Percentiles rank a stretch among this genome's conserved stretches.
Evolutionary conservation across 2,329 filamentous ascomycete genomes (phyloP).

Genomic region (Coniochaeta pulveracea): DNA sequence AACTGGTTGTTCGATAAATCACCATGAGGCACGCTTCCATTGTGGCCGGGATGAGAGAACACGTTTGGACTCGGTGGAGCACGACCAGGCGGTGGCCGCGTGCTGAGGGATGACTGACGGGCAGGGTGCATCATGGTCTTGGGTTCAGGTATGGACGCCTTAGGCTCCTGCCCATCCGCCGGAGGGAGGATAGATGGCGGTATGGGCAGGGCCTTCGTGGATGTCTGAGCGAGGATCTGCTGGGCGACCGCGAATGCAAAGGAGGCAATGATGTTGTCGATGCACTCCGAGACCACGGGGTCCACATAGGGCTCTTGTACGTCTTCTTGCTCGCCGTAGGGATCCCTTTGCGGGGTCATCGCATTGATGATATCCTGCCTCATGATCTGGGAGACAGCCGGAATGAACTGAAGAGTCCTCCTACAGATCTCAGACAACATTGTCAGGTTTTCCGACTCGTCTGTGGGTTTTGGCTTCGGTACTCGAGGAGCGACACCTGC

Average conservation of each 20-base stretch:
- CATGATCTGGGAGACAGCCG: slow-evolving; percentile 67
- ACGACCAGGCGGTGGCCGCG: slow-evolving; percentile 23
- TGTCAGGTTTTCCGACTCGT: slow-evolving; percentile 61
- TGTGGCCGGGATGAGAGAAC: slow-evolving; percentile 37
- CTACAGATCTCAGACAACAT: slow-evolving; percentile 81
- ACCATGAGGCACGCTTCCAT: slow-evolving; percentile 23
- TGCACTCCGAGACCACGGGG: slow-evolving; percentile 34
- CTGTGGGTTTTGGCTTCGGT: slow-evolving; percentile 34
- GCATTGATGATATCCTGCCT: slow-evolving; percentile 65
- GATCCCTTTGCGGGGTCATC: slow-evolving; percentile 23
- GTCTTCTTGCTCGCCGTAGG: slow-evolving; percentile 20
- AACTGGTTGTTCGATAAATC: slow-evolving; percentile 35
- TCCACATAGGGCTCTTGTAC: slow-evolving; percentile 14
- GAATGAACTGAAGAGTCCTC: slow-evolving; percentile 74
- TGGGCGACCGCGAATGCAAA: slow-evolving; percentile 69
- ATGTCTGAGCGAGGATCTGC: slow-evolving; percentile 66
- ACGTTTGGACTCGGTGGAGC: slow-evolving; percentile 34
- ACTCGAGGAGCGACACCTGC: slow-evolving; percentile 44
- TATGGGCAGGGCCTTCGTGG: slow-evolving; percentile 56
- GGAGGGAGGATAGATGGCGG: slow-evolving; percentile 43
- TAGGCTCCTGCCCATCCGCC: slow-evolving; percentile 42
- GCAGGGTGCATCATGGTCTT: slow-evolving; percentile 63
- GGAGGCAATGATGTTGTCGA: slow-evolving; percentile 66
- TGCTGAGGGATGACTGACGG: slow-evolving; percentile 48
- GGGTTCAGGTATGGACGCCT: slow-evolving; percentile 51